A percentile compares a stretch with the other conserved stretches of the same genome.
These are phyloP conservation scores for Beauveria varroae DNA, from an alignment of 2,329 filamentous ascomycete species.

Conservation along the genomic window DNA sequence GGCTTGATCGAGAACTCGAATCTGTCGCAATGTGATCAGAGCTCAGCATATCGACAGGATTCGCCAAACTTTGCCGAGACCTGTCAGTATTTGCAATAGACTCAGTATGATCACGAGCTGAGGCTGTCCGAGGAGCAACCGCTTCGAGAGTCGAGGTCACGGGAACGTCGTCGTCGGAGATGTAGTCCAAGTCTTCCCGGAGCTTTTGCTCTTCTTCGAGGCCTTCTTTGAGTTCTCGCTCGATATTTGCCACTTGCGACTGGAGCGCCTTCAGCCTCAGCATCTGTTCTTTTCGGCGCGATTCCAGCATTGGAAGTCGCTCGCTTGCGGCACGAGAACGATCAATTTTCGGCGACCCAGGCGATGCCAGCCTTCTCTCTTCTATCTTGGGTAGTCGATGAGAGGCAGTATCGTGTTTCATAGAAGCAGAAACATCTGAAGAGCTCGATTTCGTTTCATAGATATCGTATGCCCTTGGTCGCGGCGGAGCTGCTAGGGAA, in stretches of 20 bases:
- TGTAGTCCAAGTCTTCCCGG: slow-evolving; percentile 20
- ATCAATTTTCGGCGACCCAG: slow-evolving; percentile 17
- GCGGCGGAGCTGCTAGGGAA: slow-evolving; percentile 23
- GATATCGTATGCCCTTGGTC: slow-evolving; percentile 4
- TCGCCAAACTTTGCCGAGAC: neutral
- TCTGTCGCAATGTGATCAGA: slow-evolving; percentile 8
- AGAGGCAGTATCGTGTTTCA: neutral
- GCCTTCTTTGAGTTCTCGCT: slow-evolving; percentile 39
- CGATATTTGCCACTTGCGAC: slow-evolving; percentile 39
- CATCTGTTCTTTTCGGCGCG: slow-evolving; percentile 31
- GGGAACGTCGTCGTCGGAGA: slow-evolving; percentile 8
- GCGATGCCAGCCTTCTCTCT: slow-evolving; percentile 11
- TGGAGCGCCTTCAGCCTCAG: slow-evolving; percentile 39
- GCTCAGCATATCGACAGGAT: neutral
- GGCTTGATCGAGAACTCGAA: neutral
- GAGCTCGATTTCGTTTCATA: slow-evolving; percentile 6
- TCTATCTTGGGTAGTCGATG: neutral
- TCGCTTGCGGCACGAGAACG: slow-evolving; percentile 27
- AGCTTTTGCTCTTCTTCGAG: slow-evolving; percentile 27
- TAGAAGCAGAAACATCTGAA: neutral
- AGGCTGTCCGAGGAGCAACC: neutral
- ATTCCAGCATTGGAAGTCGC: slow-evolving; percentile 29
- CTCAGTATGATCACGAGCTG: neutral
- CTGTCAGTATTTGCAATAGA: neutral
- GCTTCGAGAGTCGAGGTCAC: neutral